Base-by-base conservation (phyloP, 2,329 filamentous ascomycete genomes). In the Zymoseptoria ardabiliae region DNA sequence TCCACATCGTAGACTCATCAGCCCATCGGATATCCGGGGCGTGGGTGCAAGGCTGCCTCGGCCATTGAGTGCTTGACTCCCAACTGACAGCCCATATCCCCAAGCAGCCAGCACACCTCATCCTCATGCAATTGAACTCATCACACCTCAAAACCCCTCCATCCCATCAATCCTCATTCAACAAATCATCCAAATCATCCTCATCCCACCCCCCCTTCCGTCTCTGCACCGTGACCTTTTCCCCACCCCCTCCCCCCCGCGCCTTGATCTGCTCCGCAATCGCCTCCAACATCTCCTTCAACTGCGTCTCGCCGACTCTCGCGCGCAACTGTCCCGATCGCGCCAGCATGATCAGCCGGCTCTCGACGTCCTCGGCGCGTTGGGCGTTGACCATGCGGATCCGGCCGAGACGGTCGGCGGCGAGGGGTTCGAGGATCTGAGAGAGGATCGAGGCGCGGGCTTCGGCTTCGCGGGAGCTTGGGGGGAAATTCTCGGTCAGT, bases 341-440 rank as follows among this genome's bases (percentile, higher is more conserved):
- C 60, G 94, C 93, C 59, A 99, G 84, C 85, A 88, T 91, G 75
- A 99, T 92, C 58, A 99, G 83, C 55, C 93, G 79, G 81, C 95
- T 92, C 79, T 99, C 94, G 59, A 99, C 85, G 70, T 97, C 91
- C 62, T 82, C 84, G 41, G 94, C 94, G 70, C 94, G 90, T 68
- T 88, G 87, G 73, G 92, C 91, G 78, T 97, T 97, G 72, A 99
- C 94, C 61, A 99, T 86, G 35, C 93, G 88, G 77, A 99, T 97
- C 66, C 94, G 90, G 59, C 90, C 91, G 1, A 99, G 83, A 13
- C 94, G 89, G 78, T 99, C 94, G 61, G 91, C 89, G 19, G 94
- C 94, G 71, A 93, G 91, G 66, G 94, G 94, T 70, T 92, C 87
- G 63, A 99, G 90, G 79, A 99, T 97, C 76, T 97, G 94, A 68